Evolutionary conservation across 768 basidiomycete species (phyloP), one percentile per base, ranked within the genome.

Genomic region (Brasilioporus rufonigricans): DNA sequence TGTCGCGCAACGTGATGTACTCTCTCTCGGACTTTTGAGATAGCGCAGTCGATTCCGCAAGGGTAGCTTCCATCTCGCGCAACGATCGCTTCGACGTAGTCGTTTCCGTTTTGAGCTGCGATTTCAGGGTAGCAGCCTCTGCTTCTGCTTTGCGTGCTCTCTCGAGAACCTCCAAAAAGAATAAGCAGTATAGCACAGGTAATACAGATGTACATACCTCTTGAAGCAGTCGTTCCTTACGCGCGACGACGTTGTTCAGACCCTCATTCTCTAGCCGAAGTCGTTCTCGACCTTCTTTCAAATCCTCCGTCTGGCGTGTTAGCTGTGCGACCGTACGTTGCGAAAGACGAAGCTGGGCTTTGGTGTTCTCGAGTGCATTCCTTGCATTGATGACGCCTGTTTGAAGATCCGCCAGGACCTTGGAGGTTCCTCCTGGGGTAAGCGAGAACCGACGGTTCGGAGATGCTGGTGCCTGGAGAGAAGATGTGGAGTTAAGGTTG

Each of bases 111-210:
- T 92, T 91, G 60, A 93, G 80, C 59, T 87, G 85, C 3, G 78
- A 62, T 70, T 87, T 91, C 9, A 93, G 75, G 19, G 79, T 61
- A 5, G 81, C 68, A 3, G 88, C 84, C 63, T 92, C 88, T 0
- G 84, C 78, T 68, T 95, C 93, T 5, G 93, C 93, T 64, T 90
- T 89, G 39, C 92, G 82, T 18, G 92, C 92, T 6, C 93, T 84
- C 59, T 90, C 89, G 31, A 93, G 79, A 14, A 91, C 84, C 86
- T 88, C 48, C 14, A n/a, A 2, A 38, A 23, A 29, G 23, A 5
- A 31, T 56, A 23, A 54, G 44, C 46, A 51, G 57, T 31, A 16
- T 38, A 16, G n/a, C 43, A 33, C 26, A 16, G 6, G 35, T 31
- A 47, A 19, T 18, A 24, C 3, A 48, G 44, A 54, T n/a, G 21